Percentiles rank a stretch among this genome's conserved stretches.
Evolutionary conservation across 371 early-diverging fungal genomes (phyloP).

Genomic region (Lichtheimia ramosa): DNA sequence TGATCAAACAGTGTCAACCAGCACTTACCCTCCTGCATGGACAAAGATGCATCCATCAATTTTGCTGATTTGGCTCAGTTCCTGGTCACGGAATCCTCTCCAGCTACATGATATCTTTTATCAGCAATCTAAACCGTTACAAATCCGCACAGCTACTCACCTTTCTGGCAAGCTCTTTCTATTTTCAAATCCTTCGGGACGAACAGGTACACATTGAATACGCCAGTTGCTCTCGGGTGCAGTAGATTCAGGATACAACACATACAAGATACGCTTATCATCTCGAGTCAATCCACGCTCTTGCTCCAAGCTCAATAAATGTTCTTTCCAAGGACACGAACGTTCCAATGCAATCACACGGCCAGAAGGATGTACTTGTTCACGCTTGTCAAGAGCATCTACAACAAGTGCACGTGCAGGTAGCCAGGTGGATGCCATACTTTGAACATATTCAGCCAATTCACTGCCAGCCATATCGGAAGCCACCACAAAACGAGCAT

Average conservation of each 20-base stretch:
- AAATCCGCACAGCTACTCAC: background rate
- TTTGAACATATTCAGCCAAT: slow-evolving; percentile 65
- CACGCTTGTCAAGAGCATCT: slow-evolving; percentile 57
- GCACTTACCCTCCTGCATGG: slow-evolving; percentile 82
- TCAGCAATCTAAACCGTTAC: background rate
- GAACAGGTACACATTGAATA: slow-evolving; percentile 79
- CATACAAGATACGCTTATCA: slow-evolving; percentile 65
- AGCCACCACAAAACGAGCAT: slow-evolving; percentile 74
- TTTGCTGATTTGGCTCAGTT: slow-evolving; percentile 73
- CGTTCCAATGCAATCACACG: slow-evolving; percentile 80
- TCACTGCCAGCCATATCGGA: slow-evolving; percentile 79
- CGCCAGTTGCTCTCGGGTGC: slow-evolving; percentile 61
- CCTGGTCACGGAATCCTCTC: slow-evolving; percentile 94
- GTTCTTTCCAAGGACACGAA: slow-evolving; percentile 93
- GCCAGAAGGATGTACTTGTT: slow-evolving; percentile 72
- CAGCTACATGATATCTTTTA: slow-evolving; percentile 50
- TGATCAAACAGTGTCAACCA: background rate
- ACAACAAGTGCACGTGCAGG: slow-evolving; percentile 88
- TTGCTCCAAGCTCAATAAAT: slow-evolving; percentile 73
- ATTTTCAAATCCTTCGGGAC: slow-evolving; percentile 80
- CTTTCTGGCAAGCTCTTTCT: slow-evolving; percentile 90
- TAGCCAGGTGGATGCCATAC: slow-evolving; percentile 78
- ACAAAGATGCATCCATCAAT: slow-evolving; percentile 92
- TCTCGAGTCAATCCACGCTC: slow-evolving; percentile 44
- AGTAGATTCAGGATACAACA: slow-evolving; percentile 75